Evolutionary conservation across 345 rosid genomes (phyloP).

Genomic region (Hypericum androsaemum): DNA sequence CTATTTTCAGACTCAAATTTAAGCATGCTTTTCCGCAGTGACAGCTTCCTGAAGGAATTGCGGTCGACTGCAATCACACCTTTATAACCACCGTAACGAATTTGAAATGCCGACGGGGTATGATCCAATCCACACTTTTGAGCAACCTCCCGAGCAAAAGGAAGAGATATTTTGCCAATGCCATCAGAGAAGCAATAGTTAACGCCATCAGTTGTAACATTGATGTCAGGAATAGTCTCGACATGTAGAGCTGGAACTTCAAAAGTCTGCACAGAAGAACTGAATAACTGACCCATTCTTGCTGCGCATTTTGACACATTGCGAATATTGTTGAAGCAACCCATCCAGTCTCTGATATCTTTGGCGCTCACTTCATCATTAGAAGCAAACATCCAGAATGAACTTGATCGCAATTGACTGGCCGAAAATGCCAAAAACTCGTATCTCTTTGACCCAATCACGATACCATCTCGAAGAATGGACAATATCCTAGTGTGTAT

Average conservation of each 20-base stretch:
- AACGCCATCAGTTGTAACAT: slow-evolving; percentile 51
- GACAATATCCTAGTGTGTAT: slow-evolving; percentile 65
- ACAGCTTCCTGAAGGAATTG: slow-evolving; percentile 63
- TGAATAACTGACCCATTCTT: slow-evolving; percentile 95
- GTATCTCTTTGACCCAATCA: slow-evolving; percentile 56
- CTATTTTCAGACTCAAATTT: slow-evolving; percentile 71
- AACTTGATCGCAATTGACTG: slow-evolving; percentile 77
- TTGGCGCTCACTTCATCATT: slow-evolving; percentile 67
- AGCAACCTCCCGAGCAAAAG: slow-evolving; percentile 69
- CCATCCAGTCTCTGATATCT: slow-evolving; percentile 90
- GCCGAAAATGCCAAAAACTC: slow-evolving; percentile 95
- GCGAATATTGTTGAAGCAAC: slow-evolving; percentile 72
- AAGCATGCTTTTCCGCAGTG: slow-evolving; percentile 70
- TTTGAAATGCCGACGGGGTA: slow-evolving; percentile 90
- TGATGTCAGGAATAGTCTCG: slow-evolving; percentile 73
- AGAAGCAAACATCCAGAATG: slow-evolving; percentile 97
- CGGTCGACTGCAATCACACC: slow-evolving; percentile 83
- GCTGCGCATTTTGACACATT: slow-evolving; percentile 87
- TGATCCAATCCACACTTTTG: slow-evolving; percentile 61
- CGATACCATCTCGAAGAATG: slow-evolving; percentile 60
- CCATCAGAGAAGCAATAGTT: slow-evolving; percentile 92
- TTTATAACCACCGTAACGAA: slow-evolving; percentile 91
- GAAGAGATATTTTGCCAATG: slow-evolving; percentile 73
- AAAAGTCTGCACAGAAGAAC: slow-evolving; percentile 69
- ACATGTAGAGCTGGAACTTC: slow-evolving; percentile 57